Base-by-base conservation (phyloP, 108 stramenopile genomes). In the Aureococcus anophagefferens region DNA sequence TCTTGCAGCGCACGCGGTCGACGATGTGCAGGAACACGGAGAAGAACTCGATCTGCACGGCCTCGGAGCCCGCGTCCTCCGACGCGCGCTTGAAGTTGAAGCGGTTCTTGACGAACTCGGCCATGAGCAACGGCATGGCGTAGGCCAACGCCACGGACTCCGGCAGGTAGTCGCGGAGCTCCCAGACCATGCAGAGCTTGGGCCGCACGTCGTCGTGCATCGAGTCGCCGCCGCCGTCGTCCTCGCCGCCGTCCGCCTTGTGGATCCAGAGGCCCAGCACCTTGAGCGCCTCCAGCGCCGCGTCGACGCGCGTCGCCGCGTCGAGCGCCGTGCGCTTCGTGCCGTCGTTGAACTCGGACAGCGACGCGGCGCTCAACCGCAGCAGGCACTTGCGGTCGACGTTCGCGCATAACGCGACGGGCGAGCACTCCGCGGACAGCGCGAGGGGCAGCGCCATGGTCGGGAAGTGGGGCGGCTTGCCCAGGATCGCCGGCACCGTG, bases 391-490 rank as follows among this genome's bases (percentile, higher is more conserved):
- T 77, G 7, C 73, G 76, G 76, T 90, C 89, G 21, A 84, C 74
- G 72, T 89, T 91, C 67, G 89, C 80, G 70, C 76, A 85, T 13
- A 82, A 80, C 76, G 90, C 88, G 74, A 77, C 75, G 21, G 90
- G 90, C 73, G 91, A 89, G 74, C 91, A 91, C 34, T 89, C 86
- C 33, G 88, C 87, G 37, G 94, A 92, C 18, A 97, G 81, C 28
- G 90, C 89, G 36, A 83, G 84, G 65, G 93, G 93, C 46, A 98
- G 84, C 35, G 90, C 89, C 77, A 98, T 89, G 74, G 87, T 89
- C 32, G 95, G 94, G 83, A 96, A 95, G 30, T 89, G 93, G 44
- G 95, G 96, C 72, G 95, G 89, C 74, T 91, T 89, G 72, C 98
- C 98, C 32, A 87, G 89, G 46, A 99, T 94, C 25, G 91, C 85